Conservation (phyloP, 2,329 filamentous ascomycete species). For the Neopestalotiopsis rosae region DNA sequence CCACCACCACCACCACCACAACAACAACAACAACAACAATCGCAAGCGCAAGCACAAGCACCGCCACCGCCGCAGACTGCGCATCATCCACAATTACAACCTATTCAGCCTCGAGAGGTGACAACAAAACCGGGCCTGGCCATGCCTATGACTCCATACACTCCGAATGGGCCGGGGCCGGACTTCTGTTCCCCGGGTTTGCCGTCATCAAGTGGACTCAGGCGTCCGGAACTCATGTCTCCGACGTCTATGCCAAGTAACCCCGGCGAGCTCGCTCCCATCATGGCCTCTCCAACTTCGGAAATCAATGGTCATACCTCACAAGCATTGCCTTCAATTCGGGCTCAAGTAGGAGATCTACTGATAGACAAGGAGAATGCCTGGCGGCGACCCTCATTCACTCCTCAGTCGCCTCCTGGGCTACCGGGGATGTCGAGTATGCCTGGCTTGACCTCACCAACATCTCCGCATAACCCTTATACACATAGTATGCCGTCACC, state of each 20-base stretch:
- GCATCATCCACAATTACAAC: constrained; percentile 16
- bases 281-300: constrained; percentile 44
- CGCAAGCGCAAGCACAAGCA: constrained; percentile 6
- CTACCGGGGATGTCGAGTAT: constrained; percentile 37
- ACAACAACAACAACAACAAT: constrained; percentile 6
- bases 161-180: constrained; percentile 30
- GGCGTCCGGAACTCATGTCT: constrained; percentile 39
- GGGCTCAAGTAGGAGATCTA: constrained; percentile 36
- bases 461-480: constrained; percentile 55
- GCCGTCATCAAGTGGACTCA: constrained; percentile 30
- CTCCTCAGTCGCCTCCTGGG: constrained; percentile 42
- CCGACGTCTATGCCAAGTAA: constrained; percentile 36
- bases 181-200: constrained; percentile 32
- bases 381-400: constrained; percentile 31
- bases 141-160: constrained; percentile 35
- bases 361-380: constrained; percentile 37
- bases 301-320: constrained; percentile 41
- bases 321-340: constrained; percentile 47
- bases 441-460: constrained; percentile 47
- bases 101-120: constrained; percentile 10
- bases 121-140: constrained; percentile 31
- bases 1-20: background rate
- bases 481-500: too few relatives aligned
- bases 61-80: background rate
- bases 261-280: constrained; percentile 38